Evolutionary conservation across 2,329 filamentous ascomycete genomes (phyloP), one percentile per base, ranked within the genome.

Genomic region (Xylariaceae sp.): DNA sequence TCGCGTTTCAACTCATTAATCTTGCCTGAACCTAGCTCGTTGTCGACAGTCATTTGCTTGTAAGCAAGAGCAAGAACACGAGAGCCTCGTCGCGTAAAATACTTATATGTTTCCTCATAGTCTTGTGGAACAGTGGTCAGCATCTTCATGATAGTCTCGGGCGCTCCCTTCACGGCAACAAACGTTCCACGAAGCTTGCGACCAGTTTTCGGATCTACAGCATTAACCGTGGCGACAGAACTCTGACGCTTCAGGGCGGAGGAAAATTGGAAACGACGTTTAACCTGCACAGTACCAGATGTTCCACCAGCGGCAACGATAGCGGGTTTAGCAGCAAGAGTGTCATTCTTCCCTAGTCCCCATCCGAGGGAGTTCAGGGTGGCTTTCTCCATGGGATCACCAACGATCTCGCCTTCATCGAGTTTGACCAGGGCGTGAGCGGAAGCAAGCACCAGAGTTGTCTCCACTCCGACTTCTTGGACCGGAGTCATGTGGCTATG

Each of bases 321-420:
- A 3, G 68, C 63, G 10, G 73, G 67, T 64, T 87, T 90, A 65
- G 82, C 86, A 22, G 82, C 82, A 14, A 98, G 78, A 23, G 79
- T 83, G 60, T 98, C 92, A 55, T 95, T 93, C 60, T 82, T 85
- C 38, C 91, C 91, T n/a, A 98, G 77, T 45, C 79, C 83, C 93
- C 93, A 98, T 43, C 92, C 91, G 10, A 98, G 82, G 45, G 92
- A 90, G 39, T 78, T 74, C 22, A 98, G 74, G 2, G 93, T 97
- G 36, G 93, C 93, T 70, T 97, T 97, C 64, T 98, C 93, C 93
- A 98, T 98, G 2, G 93, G 93, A 62, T 98, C 93, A 60, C 93
- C 93, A 36, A 98, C 93, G 56, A 97, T 86, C 11, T 98, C 93
- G 17, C 93, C 93, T 65, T 98, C 93, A 55, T 98, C 93, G 14